phyloP scores from a whole-genome alignment of 345 rosid species.

The Acer yangbiense region DNA sequence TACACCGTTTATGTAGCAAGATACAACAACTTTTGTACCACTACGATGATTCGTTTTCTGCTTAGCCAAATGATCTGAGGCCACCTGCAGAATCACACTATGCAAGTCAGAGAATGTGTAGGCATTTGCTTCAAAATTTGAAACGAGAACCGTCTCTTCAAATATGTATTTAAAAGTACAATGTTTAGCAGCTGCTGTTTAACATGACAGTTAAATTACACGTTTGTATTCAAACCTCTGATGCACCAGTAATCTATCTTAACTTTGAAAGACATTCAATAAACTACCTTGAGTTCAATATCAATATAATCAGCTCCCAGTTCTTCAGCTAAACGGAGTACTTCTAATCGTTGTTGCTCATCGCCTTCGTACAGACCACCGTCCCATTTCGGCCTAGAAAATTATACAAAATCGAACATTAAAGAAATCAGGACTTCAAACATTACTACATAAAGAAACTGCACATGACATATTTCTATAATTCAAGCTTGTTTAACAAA shows the following conservation, averaged over 20 bases:
- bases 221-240: too few species aligned
- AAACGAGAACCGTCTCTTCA: too few species aligned
- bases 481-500: not conserved
- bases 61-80: constrained; percentile 35
- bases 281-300: constrained; percentile 53
- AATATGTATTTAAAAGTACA: too few species aligned
- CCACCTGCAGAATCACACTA: constrained; percentile 41
- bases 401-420: not conserved
- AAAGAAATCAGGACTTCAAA: not conserved
- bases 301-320: constrained; percentile 64
- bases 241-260: too few species aligned
- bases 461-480: not conserved
- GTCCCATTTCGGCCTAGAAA: constrained; percentile 51
- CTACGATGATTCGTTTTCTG: constrained; percentile 23
- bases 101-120: constrained; percentile 16
- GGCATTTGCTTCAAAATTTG: too few species aligned
- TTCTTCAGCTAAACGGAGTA: constrained; percentile 44
- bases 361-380: constrained; percentile 59
- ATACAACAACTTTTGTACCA: constrained; percentile 47
- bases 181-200: too few species aligned
- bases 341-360: constrained; percentile 38
- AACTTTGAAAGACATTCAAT: not conserved
- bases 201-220: too few species aligned
- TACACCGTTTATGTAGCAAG: constrained; percentile 33
- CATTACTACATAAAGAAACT: not conserved